Evolutionary conservation across 2,329 filamentous ascomycete species (phyloP), one percentile per base, ranked within the genome.

Genomic region (Hirsutella thompsonii): DNA sequence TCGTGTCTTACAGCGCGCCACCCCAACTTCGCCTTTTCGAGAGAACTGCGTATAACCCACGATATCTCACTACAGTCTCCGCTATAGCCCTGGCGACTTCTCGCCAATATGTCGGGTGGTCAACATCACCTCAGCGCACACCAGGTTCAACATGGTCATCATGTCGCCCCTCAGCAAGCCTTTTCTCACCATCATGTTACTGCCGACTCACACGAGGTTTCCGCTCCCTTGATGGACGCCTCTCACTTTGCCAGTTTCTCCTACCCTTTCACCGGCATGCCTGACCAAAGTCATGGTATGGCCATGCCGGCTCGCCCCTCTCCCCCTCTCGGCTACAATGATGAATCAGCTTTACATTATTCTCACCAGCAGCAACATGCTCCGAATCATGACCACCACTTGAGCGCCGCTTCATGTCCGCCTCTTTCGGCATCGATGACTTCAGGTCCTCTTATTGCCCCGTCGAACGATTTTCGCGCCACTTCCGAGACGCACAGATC

Each of bases 191-290:
- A 42, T 13, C 46, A 37, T 23, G 43, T 45, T 40, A 46, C 51
- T 33, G 42, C 46, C 43, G 46, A 46, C 40, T 45, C 53, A 41
- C 47, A 50, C 29, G 46, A 48, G 38, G 44, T 39, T 21, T 44
- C 48, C 26, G 42, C 48, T 28, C 42, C 49, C 47, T 51, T 68
- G 50, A 65, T 71, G 50, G 66, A 72, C 46, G 49, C 61, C 28
- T 56, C 66, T 14, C 67, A 70, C 38, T 77, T 76, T 50, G 60
- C 62, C 45, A 68, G 73, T 46, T 76, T 75, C 50, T 58, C 67
- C 19, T 76, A 74, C 48, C 52, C 68, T 3, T 76, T 70, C 49
- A 57, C 55, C 43, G 54, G 46, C 46, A 51, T 58, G 23, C 43
- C 55, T 16, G 59, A 62, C n/a, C 52, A 57, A 14, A 44, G 42